phyloP scores from a whole-genome alignment of 352 stramenopile genomes.

The Aphanomyces cochlioides region DNA sequence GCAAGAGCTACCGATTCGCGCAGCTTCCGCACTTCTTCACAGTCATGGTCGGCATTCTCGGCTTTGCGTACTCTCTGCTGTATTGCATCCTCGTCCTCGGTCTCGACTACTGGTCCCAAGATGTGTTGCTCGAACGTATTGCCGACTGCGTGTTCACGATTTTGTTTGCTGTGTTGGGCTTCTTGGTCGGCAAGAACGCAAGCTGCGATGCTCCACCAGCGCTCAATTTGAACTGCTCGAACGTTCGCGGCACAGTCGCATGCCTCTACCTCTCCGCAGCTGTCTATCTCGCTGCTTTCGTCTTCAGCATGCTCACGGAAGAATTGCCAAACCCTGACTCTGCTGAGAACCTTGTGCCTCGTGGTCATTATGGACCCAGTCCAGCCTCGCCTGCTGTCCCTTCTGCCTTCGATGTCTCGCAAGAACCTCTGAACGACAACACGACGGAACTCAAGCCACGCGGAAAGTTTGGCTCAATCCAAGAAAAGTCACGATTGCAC shows the following conservation, averaged over 20 bases:
- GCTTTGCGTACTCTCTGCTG: slow-evolving; percentile 14
- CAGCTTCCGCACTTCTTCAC: slow-evolving; percentile 11
- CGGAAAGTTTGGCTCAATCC: slow-evolving; percentile 28
- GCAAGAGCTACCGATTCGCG: slow-evolving; percentile 13
- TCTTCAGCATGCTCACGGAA: slow-evolving; percentile 10
- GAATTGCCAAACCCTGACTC: slow-evolving; percentile 20
- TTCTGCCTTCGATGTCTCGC: background rate
- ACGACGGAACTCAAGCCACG: slow-evolving; percentile 22
- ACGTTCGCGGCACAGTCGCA: slow-evolving; percentile 4
- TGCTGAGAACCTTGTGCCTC: slow-evolving; percentile 24
- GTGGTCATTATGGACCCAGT: slow-evolving; percentile 22
- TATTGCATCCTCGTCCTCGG: slow-evolving; percentile 29
- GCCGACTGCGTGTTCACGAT: slow-evolving; percentile 14
- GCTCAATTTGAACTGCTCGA: slow-evolving; percentile 8
- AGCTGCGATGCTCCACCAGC: background rate
- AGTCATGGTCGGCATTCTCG: slow-evolving; percentile 4
- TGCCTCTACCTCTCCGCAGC: slow-evolving; percentile 8
- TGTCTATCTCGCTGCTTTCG: background rate
- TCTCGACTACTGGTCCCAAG: slow-evolving; percentile 12
- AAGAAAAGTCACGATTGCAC: background rate
- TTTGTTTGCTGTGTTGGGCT: slow-evolving; percentile 4
- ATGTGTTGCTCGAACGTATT: slow-evolving; percentile 27
- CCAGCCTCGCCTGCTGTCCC: background rate
- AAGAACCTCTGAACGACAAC: slow-evolving; percentile 9
- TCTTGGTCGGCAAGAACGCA: slow-evolving; percentile 1